phyloP scores from a whole-genome alignment of 306 rosid genomes.

The Prunus armeniaca region DNA sequence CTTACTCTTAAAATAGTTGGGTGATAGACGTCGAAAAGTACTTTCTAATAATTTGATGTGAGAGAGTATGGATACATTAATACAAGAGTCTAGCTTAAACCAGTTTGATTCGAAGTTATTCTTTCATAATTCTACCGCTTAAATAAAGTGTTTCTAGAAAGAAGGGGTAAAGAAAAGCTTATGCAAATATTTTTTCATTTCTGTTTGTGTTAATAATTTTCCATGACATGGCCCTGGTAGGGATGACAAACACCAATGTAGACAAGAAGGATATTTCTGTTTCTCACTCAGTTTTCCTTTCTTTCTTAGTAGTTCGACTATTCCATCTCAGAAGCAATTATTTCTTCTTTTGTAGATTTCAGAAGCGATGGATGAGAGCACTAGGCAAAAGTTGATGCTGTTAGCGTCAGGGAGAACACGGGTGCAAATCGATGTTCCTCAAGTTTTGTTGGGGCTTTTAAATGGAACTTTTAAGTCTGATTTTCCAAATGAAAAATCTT shows the following conservation, averaged over 20 bases:
- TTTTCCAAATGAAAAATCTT: slow-evolving; percentile 40
- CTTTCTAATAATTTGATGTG: not conserved
- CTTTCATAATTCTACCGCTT: not conserved
- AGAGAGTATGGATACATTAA: not conserved
- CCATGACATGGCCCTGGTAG: not conserved
- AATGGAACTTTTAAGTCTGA: slow-evolving; percentile 46
- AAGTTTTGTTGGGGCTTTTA: slow-evolving; percentile 47
- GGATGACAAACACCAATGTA: not conserved
- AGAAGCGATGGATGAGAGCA: slow-evolving; percentile 46
- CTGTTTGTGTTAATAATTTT: not conserved
- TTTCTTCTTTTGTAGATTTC: slow-evolving; percentile 44
- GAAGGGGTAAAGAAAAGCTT: not conserved
- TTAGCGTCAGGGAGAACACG: slow-evolving; percentile 33
- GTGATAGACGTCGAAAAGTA: not conserved
- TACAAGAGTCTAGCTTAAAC: not conserved
- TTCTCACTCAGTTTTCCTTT: not conserved
- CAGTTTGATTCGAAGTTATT: not conserved
- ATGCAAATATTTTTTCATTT: not conserved
- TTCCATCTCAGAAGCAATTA: slow-evolving; percentile 3
- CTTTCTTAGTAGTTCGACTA: not conserved
- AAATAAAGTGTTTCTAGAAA: not conserved
- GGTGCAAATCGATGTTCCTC: slow-evolving; percentile 41
- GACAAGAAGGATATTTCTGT: not conserved
- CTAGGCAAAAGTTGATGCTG: slow-evolving; percentile 41
- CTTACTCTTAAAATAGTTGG: not conserved